Evolutionary conservation across 2,329 filamentous ascomycete species (phyloP).

Genomic region (Aurifilum marmelostoma): DNA sequence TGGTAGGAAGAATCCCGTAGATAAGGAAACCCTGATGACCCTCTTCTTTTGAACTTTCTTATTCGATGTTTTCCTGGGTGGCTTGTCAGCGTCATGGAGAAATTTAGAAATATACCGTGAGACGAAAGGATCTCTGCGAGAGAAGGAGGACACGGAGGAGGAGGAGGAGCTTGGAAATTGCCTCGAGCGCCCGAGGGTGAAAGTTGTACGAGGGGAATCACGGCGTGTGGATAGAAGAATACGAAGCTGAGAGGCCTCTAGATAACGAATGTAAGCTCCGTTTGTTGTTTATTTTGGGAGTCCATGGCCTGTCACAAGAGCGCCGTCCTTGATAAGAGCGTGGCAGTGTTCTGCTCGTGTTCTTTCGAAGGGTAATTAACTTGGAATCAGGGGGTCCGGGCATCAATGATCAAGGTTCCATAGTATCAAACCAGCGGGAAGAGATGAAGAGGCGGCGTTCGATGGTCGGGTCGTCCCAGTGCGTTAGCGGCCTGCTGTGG

Average conservation of each 20-base stretch:
- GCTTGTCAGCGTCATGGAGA: constrained; percentile 2
- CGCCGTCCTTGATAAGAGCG: constrained; percentile 4
- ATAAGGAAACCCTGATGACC: constrained; percentile 1
- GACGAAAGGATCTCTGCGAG: background rate
- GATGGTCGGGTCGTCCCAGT: constrained; percentile 15
- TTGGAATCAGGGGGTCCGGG: constrained; percentile 3
- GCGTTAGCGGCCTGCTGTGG: constrained; percentile 8
- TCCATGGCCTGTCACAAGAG: background rate
- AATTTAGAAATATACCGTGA: background rate
- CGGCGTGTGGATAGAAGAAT: background rate
- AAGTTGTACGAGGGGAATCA: background rate
- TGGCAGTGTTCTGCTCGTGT: constrained; percentile 17
- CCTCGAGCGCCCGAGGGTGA: background rate
- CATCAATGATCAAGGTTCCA: background rate
- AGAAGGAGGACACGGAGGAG: too few relatives aligned
- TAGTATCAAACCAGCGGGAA: background rate
- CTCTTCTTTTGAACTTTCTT: background rate
- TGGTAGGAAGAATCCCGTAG: background rate
- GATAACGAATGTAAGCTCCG: background rate
- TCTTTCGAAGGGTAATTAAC: too few relatives aligned
- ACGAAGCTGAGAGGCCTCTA: background rate
- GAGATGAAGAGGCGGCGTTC: background rate
- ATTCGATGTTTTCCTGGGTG: background rate
- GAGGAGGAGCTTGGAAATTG: background rate
- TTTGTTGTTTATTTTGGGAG: constrained; percentile 6